Conservation (phyloP, 345 rosid species). For the Anastatica hierochuntica region DNA sequence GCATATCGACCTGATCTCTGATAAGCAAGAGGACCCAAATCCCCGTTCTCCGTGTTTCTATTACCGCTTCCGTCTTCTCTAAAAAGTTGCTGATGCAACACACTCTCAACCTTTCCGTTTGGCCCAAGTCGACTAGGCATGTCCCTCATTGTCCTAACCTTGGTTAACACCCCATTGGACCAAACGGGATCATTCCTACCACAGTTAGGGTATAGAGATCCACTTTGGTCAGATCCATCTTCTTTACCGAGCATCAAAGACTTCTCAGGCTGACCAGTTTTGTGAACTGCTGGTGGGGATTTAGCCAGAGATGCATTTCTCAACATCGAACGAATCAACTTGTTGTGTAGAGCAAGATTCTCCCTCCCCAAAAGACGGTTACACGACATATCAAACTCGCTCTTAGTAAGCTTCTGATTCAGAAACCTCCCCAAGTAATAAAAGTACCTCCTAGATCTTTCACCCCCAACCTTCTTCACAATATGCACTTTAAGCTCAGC, state of each 20-base stretch:
- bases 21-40: conserved; percentile 48
- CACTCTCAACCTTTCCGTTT: too few species aligned
- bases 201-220: conserved; percentile 42
- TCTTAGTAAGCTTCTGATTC: conserved; percentile 75
- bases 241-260: conserved; percentile 41
- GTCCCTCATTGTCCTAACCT: conserved; percentile 59
- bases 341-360: conserved; percentile 82
- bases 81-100: conserved; percentile 38
- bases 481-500: conserved; percentile 65
- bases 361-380: conserved; percentile 71
- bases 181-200: conserved; percentile 44
- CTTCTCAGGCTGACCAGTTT: conserved; percentile 38
- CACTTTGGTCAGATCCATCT: conserved; percentile 36
- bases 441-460: conserved; percentile 73
- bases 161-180: conserved; percentile 79
- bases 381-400: conserved; percentile 77
- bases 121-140: conserved; percentile 76
- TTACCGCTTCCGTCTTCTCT: conserved; percentile 39
- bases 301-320: conserved; percentile 72
- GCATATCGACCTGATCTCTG: conserved; percentile 53
- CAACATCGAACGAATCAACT: conserved; percentile 64
- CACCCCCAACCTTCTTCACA: conserved; percentile 78
- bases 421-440: conserved; percentile 68
- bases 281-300: conserved; percentile 54
- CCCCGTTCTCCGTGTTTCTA: conserved; percentile 64